A percentile compares a stretch with the other conserved stretches of the same genome.
phyloP scores from a whole-genome alignment of 2,329 filamentous ascomycete species.

The Remersonia thermophila region DNA sequence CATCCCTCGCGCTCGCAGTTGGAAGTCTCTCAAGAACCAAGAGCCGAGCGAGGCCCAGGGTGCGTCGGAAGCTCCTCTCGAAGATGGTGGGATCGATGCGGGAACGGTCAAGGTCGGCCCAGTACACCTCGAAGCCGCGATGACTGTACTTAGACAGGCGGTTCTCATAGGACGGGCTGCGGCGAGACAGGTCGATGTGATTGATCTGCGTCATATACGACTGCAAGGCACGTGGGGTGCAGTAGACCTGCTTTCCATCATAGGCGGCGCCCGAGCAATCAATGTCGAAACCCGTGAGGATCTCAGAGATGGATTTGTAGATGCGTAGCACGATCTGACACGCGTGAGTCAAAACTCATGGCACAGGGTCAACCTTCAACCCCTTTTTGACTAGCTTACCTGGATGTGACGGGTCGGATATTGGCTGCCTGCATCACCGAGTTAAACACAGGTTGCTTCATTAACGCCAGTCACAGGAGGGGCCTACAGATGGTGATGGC shows the following conservation, averaged over 20 bases:
- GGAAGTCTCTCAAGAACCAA: slow-evolving; percentile 71
- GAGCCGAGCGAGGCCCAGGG: slow-evolving; percentile 64
- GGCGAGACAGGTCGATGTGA: slow-evolving; percentile 62
- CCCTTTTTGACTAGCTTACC: slow-evolving; percentile 21
- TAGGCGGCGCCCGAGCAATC: slow-evolving; percentile 74
- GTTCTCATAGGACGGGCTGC: slow-evolving; percentile 80
- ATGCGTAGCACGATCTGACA: slow-evolving; percentile 66
- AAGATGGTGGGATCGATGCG: slow-evolving; percentile 76
- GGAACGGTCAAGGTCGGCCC: slow-evolving; percentile 61
- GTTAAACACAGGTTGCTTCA: not conserved
- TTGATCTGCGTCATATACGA: slow-evolving; percentile 77
- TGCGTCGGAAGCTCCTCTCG: slow-evolving; percentile 65
- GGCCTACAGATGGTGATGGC: slow-evolving; percentile 61
- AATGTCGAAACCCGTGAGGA: slow-evolving; percentile 79
- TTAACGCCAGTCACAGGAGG: not conserved
- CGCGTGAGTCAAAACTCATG: slow-evolving; percentile 6
- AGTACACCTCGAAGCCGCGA: slow-evolving; percentile 74
- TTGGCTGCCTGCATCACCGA: slow-evolving; percentile 43
- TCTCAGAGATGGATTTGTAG: slow-evolving; percentile 74
- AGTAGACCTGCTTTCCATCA: slow-evolving; percentile 68
- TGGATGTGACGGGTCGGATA: slow-evolving; percentile 74
- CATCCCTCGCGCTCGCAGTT: slow-evolving; percentile 52
- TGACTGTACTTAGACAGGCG: slow-evolving; percentile 76
- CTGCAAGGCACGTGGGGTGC: slow-evolving; percentile 61
- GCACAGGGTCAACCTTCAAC: too few species aligned